Base-by-base conservation (phyloP, 164 flowering plant species). In the Stephania yunnanensis region DNA sequence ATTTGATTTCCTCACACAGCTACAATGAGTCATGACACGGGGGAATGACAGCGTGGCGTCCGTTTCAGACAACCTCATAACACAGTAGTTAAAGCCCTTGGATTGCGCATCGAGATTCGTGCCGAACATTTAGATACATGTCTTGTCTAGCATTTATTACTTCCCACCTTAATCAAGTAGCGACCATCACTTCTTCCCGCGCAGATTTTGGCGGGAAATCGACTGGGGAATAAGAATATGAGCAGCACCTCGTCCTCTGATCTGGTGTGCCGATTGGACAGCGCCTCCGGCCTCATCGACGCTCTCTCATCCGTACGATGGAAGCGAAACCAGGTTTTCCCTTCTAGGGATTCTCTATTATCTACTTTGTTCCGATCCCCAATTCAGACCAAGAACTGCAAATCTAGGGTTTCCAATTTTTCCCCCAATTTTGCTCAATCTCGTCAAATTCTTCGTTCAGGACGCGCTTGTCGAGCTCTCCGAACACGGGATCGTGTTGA, bases 251-350 rank as follows among this genome's bases (percentile, higher is more conserved):
- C 89, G 67, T 80, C 90, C 1, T 78, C 93, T 20, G 97, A 92
- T 81, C 84, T 95, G 71, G 86, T 91, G 13, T 91, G 98, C 76
- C 87, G 87, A 78, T 81, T 93, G 66, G 97, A 93, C 79, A 92
- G 88, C 80, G 97, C 90, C 67, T 95, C 90, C 75, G 98, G 96
- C 46, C 86, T 92, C 80, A 98, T 93, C 75, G 98, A 95, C 61
- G 91, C 98, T 19, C 93, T 95, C 87, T 82, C 90, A 77, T 81
- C 94, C 79, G 97, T 93, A 70, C 86, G 97, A 68, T 95, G 99
- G 99, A 95, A 92, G 75, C 94, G 95, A 76, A 87, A 84, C 13
- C 97, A 94, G 92, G 96, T 92, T 13, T 2, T 64, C 25, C 66
- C 79, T 44, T 15, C 13, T 46, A 36, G 42, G 42, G 42, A 36